These are phyloP conservation scores for Microthlaspi erraticum DNA, from an alignment of 345 rosid genomes.

Conservation along the genomic window DNA sequence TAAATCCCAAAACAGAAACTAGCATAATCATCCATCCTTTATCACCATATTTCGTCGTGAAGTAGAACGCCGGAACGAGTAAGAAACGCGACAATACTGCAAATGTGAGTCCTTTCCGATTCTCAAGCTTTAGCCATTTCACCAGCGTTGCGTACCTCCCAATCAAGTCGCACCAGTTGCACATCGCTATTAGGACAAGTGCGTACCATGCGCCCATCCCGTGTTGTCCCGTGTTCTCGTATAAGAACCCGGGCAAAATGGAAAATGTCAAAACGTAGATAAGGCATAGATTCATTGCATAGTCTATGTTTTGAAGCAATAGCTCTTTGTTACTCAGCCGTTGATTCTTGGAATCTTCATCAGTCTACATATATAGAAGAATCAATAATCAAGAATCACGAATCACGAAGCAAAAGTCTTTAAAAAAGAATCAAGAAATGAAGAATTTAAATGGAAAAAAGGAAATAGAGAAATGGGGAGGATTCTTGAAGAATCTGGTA, in stretches of 20 bases:
- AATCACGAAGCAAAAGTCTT: no score
- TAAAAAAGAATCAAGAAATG: background rate
- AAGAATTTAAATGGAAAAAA: background rate
- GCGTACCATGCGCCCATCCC: conserved; percentile 66
- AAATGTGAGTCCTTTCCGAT: conserved; percentile 61
- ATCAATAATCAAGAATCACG: conserved; percentile 9
- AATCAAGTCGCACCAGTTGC: conserved; percentile 65
- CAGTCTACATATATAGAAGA: conserved; percentile 45
- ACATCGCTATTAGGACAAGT: conserved; percentile 65
- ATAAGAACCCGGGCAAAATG: conserved; percentile 83
- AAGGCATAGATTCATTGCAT: conserved; percentile 58
- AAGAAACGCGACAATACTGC: conserved; percentile 56
- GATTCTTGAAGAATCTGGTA: background rate
- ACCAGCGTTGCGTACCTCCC: conserved; percentile 66
- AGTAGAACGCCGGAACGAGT: conserved; percentile 77
- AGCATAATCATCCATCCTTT: conserved; percentile 92
- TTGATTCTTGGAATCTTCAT: conserved; percentile 33
- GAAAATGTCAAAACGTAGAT: conserved; percentile 67
- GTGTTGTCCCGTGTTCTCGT: conserved; percentile 75
- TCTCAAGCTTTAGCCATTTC: conserved; percentile 57
- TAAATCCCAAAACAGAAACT: conserved; percentile 61
- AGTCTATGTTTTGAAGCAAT: conserved; percentile 60
- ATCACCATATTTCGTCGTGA: conserved; percentile 79
- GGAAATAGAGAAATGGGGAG: no score
- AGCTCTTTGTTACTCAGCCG: conserved; percentile 59